Conservation (phyloP, 1,284 basidiomycete species). For the Ganoderma boninense region DNA sequence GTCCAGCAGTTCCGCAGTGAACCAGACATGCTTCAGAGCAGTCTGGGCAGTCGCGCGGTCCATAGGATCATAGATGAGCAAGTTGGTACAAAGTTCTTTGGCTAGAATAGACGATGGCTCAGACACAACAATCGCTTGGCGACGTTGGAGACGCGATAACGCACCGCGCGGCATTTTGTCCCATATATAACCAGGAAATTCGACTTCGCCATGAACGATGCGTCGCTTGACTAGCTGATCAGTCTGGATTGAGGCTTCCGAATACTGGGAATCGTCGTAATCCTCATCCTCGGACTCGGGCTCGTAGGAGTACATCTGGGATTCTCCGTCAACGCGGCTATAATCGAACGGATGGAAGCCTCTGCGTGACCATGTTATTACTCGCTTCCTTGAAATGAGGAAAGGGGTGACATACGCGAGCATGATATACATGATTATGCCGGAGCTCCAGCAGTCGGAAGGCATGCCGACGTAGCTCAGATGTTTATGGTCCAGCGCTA, state of each 20-base stretch:
- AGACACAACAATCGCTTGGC: neutral
- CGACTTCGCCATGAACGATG: conserved; percentile 68
- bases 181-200: conserved; percentile 66
- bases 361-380: conserved; percentile 44
- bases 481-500: conserved; percentile 76
- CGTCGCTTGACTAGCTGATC: conserved; percentile 71
- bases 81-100: conserved; percentile 58
- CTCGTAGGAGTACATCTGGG: conserved; percentile 41
- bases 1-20: conserved; percentile 63
- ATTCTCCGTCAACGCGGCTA: conserved; percentile 37
- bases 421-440: conserved; percentile 83
- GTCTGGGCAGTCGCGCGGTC: conserved; percentile 66
- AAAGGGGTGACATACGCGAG: conserved; percentile 62
- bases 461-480: conserved; percentile 81
- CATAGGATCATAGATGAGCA: conserved; percentile 65
- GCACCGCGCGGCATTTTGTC: conserved; percentile 63
- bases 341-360: conserved; percentile 80
- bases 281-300: conserved; percentile 42
- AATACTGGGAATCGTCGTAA: conserved; percentile 47
- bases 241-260: conserved; percentile 56
- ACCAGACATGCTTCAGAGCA: conserved; percentile 72
- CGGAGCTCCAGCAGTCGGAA: conserved; percentile 86
- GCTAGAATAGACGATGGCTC: conserved; percentile 48
- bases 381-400: neutral
- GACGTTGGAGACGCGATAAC: conserved; percentile 27